These are phyloP conservation scores for Cladosporium austrohemisphaericum DNA, from an alignment of 2,329 filamentous ascomycete genomes.

Conservation along the genomic window DNA sequence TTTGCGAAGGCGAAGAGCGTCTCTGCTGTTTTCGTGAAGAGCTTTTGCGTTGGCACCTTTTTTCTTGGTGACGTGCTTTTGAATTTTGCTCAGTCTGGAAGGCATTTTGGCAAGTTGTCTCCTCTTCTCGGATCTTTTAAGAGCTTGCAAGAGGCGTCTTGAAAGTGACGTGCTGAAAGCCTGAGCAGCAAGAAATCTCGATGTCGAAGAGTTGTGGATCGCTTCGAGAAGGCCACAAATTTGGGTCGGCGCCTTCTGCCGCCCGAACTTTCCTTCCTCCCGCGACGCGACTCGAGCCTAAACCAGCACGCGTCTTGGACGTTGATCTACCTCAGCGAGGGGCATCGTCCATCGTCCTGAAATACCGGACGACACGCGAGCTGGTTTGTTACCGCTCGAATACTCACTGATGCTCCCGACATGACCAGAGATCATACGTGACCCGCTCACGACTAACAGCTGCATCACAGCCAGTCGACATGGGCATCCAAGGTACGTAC, in stretches of 20 bases:
- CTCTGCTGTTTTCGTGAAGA: constrained; percentile 83
- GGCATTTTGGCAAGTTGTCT: constrained; percentile 63
- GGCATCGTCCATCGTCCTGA: neutral
- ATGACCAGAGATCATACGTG: neutral
- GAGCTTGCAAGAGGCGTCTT: too few relatives aligned
- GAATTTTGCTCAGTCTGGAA: constrained; percentile 70
- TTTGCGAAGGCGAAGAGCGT: constrained; percentile 75
- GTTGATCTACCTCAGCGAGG: neutral
- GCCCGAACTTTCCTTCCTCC: neutral
- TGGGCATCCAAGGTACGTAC: constrained; percentile 38
- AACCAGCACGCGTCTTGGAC: neutral
- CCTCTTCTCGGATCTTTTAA: too few relatives aligned
- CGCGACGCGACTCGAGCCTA: too few relatives aligned
- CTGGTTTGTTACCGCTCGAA: constrained; percentile 2
- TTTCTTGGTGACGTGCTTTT: constrained; percentile 89
- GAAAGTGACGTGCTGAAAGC: too few relatives aligned
- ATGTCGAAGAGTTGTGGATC: too few relatives aligned
- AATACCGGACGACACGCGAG: neutral
- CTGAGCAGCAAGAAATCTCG: constrained; percentile 1
- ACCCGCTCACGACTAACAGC: constrained; percentile 1
- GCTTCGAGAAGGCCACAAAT: too few relatives aligned
- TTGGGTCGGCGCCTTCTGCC: neutral
- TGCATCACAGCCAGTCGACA: constrained; percentile 15
- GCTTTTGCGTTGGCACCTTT: constrained; percentile 67
- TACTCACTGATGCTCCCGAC: neutral